A percentile compares a stretch with the other conserved stretches of the same genome.
These are phyloP conservation scores for Cenchrus purpureus DNA, from an alignment of 176 grass and related monocot species.

Conservation along the genomic window DNA sequence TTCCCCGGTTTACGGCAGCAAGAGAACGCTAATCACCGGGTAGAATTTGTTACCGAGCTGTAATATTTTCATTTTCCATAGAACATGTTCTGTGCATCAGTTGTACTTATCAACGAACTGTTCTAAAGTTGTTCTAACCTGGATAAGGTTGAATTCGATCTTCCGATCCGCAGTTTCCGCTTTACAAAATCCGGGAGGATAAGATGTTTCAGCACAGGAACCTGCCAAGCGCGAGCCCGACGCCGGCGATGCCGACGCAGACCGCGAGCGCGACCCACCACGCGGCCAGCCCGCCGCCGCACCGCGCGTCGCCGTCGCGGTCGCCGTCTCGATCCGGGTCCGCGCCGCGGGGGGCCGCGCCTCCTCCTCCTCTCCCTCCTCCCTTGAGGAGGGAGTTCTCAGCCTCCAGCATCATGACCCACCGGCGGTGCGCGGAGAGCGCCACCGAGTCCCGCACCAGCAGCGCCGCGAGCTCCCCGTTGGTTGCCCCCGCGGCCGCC, in stretches of 20 bases:
- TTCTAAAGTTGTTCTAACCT: conserved; percentile 5
- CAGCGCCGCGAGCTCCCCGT: conserved; percentile 57
- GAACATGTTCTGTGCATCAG: background rate
- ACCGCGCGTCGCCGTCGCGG: conserved; percentile 15
- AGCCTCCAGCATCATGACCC: conserved; percentile 82
- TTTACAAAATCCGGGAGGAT: conserved; percentile 20
- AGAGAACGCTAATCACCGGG: background rate
- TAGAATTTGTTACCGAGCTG: background rate
- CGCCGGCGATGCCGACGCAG: conserved; percentile 80
- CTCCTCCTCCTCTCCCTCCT: conserved; percentile 17
- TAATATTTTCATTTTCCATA: background rate
- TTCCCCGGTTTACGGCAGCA: background rate
- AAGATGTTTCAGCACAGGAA: conserved; percentile 57
- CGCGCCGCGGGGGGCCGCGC: background rate
- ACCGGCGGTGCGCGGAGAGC: conserved; percentile 82
- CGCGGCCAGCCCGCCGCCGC: conserved; percentile 37
- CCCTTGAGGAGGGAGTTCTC: conserved; percentile 67
- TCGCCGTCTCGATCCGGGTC: background rate
- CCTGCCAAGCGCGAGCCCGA: conserved; percentile 70
- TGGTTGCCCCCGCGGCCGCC: conserved; percentile 48
- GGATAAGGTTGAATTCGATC: background rate
- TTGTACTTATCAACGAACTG: background rate
- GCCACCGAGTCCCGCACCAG: conserved; percentile 70
- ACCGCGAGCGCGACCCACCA: conserved; percentile 83
- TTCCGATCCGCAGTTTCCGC: background rate